phyloP scores from a whole-genome alignment of 345 rosid species.

The Excoecaria agallocha region DNA sequence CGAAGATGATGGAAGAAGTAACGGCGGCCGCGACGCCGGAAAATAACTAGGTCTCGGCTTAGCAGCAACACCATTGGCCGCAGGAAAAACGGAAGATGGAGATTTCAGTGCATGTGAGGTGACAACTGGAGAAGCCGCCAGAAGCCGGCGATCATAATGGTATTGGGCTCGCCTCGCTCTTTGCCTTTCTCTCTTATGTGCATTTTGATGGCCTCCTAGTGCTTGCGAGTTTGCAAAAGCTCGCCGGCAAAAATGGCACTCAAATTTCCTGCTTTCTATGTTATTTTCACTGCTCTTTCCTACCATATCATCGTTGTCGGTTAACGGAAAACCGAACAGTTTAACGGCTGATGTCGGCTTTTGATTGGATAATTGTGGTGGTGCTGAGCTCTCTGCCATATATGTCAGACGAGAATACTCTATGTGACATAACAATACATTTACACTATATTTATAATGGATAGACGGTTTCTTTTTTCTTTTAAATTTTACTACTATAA shows the following conservation, averaged over 20 bases:
- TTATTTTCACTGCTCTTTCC: constrained; percentile 2
- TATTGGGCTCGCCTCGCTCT: constrained; percentile 42
- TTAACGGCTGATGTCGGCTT: constrained; percentile 30
- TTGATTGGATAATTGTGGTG: constrained; percentile 18
- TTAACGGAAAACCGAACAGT: constrained; percentile 44
- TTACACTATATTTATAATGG: constrained; percentile 13
- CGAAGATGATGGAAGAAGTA: constrained; percentile 11
- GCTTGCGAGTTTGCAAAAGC: constrained; percentile 57
- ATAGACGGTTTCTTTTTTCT: too few relatives aligned
- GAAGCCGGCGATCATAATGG: constrained; percentile 25
- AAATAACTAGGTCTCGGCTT: constrained; percentile 5
- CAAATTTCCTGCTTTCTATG: constrained; percentile 38
- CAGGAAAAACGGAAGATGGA: constrained; percentile 7
- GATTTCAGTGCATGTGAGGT: constrained; percentile 33
- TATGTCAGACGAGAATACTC: not conserved
- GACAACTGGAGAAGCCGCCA: constrained; percentile 31
- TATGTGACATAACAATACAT: not conserved
- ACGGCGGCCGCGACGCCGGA: constrained; percentile 18
- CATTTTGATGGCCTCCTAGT: constrained; percentile 65
- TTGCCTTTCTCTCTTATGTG: constrained; percentile 60
- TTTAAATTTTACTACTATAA: too few relatives aligned
- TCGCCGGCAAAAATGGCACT: constrained; percentile 58
- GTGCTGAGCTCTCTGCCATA: constrained; percentile 28
- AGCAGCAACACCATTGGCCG: not conserved
- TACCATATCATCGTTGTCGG: constrained; percentile 17